Evolutionary conservation across 345 rosid species (phyloP), one percentile per base, ranked within the genome.

Genomic region (Eucalyptus grandis): DNA sequence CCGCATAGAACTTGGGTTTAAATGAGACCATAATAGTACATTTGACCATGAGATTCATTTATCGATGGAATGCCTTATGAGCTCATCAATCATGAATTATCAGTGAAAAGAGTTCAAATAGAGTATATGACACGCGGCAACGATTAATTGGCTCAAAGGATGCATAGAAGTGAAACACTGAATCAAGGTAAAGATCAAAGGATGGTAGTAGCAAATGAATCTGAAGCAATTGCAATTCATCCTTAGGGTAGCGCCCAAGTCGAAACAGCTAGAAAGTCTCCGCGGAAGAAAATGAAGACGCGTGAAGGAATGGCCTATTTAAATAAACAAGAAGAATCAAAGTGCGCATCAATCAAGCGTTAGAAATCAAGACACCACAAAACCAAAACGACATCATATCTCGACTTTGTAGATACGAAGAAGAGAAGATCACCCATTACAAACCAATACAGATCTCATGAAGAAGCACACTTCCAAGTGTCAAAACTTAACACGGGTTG

Each of bases 81-180:
- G 0, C 62, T 56, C 62, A 9, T 56, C 30, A 24, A 56, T 56
- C 30, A 56, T 56, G 4, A 22, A 9, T 56, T 24, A 22, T 56
- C 0, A 56, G 13, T 56, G 3, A 5, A 11, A 56, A 56, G 6
- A 56, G 12, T 56, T 56, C 30, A 0, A 56, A 17, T 1, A 56
- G 3, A 24, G 13, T 22, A 56, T 24, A 56, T 56, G 62, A 56
- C 3, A 3, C 0, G 6, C 0, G 30, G 1, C 30, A 24, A 0
- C 1, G 1, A 24, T 56, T 10, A 24, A 56, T 24, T 56, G 62
- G 30, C 30, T 56, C 2, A 10, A 56, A 10, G 62, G 30, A 24
- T 56, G 30, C 27, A 10, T 22, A 56, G 6, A 56, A 56, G 14
- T 56, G 0, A 22, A 56, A 24, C 62, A 56, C 62, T 56, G 1